These are phyloP conservation scores for Isabelozyma rhagii DNA, from an alignment of 805 yeast genomes.

Conservation along the genomic window DNA sequence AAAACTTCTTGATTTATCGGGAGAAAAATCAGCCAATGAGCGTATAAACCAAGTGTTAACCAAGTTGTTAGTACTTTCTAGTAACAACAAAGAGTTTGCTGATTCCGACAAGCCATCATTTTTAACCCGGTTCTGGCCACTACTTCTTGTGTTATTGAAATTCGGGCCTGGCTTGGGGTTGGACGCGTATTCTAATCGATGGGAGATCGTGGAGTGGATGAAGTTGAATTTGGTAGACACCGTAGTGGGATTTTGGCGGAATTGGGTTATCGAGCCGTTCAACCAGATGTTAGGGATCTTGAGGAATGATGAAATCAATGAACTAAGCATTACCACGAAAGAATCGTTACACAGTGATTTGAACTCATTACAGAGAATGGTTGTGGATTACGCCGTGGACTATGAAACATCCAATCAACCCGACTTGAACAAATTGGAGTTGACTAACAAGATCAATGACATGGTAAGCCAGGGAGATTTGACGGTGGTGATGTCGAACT, in stretches of 20 bases:
- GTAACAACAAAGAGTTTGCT: not conserved
- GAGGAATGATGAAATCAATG: slow-evolving; percentile 68
- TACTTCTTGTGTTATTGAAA: slow-evolving; percentile 33
- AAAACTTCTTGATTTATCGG: not conserved
- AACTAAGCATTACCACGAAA: slow-evolving; percentile 74
- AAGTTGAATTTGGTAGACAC: slow-evolving; percentile 62
- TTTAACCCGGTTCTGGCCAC: slow-evolving; percentile 65
- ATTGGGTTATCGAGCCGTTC: slow-evolving; percentile 83
- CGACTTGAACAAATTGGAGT: slow-evolving; percentile 11
- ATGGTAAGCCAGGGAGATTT: slow-evolving; percentile 72
- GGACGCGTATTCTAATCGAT: slow-evolving; percentile 48
- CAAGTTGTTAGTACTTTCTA: not conserved
- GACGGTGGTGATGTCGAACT: slow-evolving; percentile 73
- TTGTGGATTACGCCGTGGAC: slow-evolving; percentile 58
- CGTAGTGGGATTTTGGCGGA: slow-evolving; percentile 59
- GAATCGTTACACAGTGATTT: slow-evolving; percentile 77
- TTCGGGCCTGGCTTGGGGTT: slow-evolving; percentile 54
- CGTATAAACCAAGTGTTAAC: slow-evolving; percentile 1
- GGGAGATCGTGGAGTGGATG: slow-evolving; percentile 54
- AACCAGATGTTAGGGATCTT: slow-evolving; percentile 71
- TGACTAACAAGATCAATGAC: slow-evolving; percentile 33
- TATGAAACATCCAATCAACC: slow-evolving; percentile 13
- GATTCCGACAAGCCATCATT: slow-evolving; percentile 33
- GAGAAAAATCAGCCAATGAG: not conserved
- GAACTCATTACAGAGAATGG: slow-evolving; percentile 84